phyloP scores from a whole-genome alignment of 2,329 filamentous ascomycete genomes.

The Ophiognomonia clavigignenti-juglandacearum region DNA sequence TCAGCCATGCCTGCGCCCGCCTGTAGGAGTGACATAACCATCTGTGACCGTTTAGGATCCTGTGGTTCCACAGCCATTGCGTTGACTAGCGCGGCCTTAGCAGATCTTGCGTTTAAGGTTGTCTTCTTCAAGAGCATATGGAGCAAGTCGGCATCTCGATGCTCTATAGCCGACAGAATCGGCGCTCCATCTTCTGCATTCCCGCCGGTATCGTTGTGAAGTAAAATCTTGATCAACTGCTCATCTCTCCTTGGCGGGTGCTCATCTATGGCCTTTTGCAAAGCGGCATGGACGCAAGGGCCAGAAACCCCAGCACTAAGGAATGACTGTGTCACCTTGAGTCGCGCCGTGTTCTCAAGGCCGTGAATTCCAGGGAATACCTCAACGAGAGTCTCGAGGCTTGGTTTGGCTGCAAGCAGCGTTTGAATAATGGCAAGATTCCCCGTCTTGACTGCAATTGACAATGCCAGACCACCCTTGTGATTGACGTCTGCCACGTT shows the following conservation, averaged over 20 bases:
- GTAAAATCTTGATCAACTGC: slow-evolving; percentile 45
- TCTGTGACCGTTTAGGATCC: slow-evolving; percentile 35
- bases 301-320: slow-evolving; percentile 43
- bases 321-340: slow-evolving; percentile 45
- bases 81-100: slow-evolving; percentile 41
- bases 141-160: slow-evolving; percentile 42
- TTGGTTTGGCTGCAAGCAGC: slow-evolving; percentile 43
- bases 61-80: slow-evolving; percentile 42
- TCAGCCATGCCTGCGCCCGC: slow-evolving; percentile 34
- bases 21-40: slow-evolving; percentile 41
- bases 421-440: slow-evolving; percentile 39
- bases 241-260: slow-evolving; percentile 42
- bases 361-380: slow-evolving; percentile 44
- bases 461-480: slow-evolving; percentile 45
- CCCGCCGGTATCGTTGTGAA: slow-evolving; percentile 48
- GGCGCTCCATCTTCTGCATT: slow-evolving; percentile 49
- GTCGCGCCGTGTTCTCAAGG: slow-evolving; percentile 37
- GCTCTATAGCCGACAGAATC: slow-evolving; percentile 41
- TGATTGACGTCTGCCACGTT: slow-evolving; percentile 48
- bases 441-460: slow-evolving; percentile 41
- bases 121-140: slow-evolving; percentile 39
- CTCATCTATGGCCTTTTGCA: slow-evolving; percentile 49
- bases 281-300: slow-evolving; percentile 40
- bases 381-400: slow-evolving; percentile 39
- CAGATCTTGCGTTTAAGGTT: slow-evolving; percentile 38